These are phyloP conservation scores for Fusarium duplospermum DNA, from an alignment of 2,329 filamentous ascomycete species.

Conservation along the genomic window DNA sequence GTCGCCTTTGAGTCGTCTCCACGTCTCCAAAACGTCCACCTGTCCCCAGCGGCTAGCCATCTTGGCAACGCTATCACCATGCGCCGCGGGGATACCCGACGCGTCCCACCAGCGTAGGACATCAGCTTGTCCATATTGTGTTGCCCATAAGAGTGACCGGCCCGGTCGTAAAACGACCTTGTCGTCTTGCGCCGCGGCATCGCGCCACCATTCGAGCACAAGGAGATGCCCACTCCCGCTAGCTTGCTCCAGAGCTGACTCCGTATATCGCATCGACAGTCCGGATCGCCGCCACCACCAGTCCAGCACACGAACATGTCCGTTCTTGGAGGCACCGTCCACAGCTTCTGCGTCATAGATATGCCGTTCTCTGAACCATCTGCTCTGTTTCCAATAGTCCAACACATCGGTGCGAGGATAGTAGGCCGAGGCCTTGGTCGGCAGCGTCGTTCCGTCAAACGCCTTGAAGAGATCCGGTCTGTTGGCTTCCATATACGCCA, in stretches of 20 bases:
- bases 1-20: constrained; percentile 78
- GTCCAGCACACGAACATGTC: constrained; percentile 86
- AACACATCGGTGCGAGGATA: constrained; percentile 88
- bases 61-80: constrained; percentile 85
- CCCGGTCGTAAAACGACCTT: constrained; percentile 78
- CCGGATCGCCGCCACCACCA: constrained; percentile 89
- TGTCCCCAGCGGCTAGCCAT: constrained; percentile 88
- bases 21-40: constrained; percentile 84
- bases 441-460: constrained; percentile 86
- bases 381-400: constrained; percentile 90
- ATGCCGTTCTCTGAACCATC: constrained; percentile 85
- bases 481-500: constrained; percentile 74
- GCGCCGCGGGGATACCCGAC: constrained; percentile 81
- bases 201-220: constrained; percentile 94
- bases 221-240: constrained; percentile 85
- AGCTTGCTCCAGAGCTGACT: constrained; percentile 87
- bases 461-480: constrained; percentile 82
- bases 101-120: constrained; percentile 90
- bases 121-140: constrained; percentile 82
- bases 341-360: constrained; percentile 83
- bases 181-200: constrained; percentile 71
- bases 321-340: constrained; percentile 87
- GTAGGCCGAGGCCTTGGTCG: constrained; percentile 87
- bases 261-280: constrained; percentile 85
- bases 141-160: constrained; percentile 84